Evolutionary conservation across 345 rosid species (phyloP), one percentile per base, ranked within the genome.

Genomic region (Gossypium bickii): DNA sequence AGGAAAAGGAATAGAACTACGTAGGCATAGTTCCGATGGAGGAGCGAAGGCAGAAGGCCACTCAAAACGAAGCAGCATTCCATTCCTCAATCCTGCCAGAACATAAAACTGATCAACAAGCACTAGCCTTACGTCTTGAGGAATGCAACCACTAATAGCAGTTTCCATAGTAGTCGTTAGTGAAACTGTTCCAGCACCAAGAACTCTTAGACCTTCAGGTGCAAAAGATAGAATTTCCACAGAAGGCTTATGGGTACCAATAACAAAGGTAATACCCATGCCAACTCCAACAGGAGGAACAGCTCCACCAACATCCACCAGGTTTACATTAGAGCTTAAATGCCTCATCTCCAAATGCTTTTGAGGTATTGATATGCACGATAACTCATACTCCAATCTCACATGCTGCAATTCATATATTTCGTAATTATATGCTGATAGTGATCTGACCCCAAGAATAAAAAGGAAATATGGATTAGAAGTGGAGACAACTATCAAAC

Each of bases 71-170:
- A 95, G 96, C 48, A 95, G 89, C 99, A 95, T 95, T 67, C 99
- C 99, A 78, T 95, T 95, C 86, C 99, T 93, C 83, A 95, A 85
- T 65, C 99, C 97, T 62, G 90, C 83, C 74, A 95, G 94, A 72
- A 93, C 88, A 84, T 93, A 95, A 60, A 83, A 76, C 61, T 85
- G 94, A 80, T 95, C 97, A 78, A 85, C 97, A 12, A 89, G 76
- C 56, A 93, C 98, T 82, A 95, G 93, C 82, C 98, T 95, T 62
- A 91, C 98, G 76, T 95, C 99, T 81, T 95, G 99, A 64, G 99
- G 98, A 78, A 93, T 84, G 77, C 97, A 93, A 64, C 93, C 97
- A 79, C 89, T 88, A 34, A 90, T 78, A 60, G 89, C 84, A 80
- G 92, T 87, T 83, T 92, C 99, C 86, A 81, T 78, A 48, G 89